Evolutionary conservation across 1,284 basidiomycete species (phyloP), one percentile per base, ranked within the genome.

Genomic region (Takashimella tepidaria): DNA sequence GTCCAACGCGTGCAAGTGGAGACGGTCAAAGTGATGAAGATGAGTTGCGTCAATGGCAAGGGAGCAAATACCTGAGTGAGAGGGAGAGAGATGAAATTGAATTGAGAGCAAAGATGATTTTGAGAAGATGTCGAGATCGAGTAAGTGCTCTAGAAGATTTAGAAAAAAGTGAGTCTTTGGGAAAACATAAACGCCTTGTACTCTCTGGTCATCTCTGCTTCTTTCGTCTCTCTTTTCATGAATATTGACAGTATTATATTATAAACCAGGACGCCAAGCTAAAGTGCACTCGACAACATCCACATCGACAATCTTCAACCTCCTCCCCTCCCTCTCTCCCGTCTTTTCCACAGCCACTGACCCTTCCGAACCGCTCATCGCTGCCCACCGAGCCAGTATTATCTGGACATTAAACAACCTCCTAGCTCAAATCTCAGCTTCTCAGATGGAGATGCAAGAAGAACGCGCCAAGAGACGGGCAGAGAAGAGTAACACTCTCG

Each of bases 1-100:
- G 63, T 20, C 37, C 41, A 3, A 51, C 55, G 41, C 23, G 22
- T 6, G n/a, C 25, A 11, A 40, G 41, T 1, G n/a, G 26, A 24
- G 25, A 10, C 5, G 40, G 42, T 6, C 55, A 27, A 27, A 53
- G 41, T 3, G 57, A 62, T 19, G 56, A 56, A 25, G 57, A 62
- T 20, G 60, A 58, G 44, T 59, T 68, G 54, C 52, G 50, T 60
- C 67, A 41, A 60, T 76, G 65, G 69, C 59, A 77, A 26, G 72
- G 69, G 22, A 69, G 71, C n/a, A 76, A 76, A 45, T 74, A 73
- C 46, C 66, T 82, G 8, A 78, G 63, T 3, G 81, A 82, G 51
- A 68, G 74, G 19, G 80, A 82, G 59, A 67, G 80, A 48, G 81
- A 82, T 60, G 80, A 82, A 70, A 79, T 82, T 52, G 81, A 82